Percentiles rank a stretch among this genome's conserved stretches.
These are phyloP conservation scores for Pseudotsuga menziesii DNA, from an alignment of 75 land plant genomes.

Conservation along the genomic window DNA sequence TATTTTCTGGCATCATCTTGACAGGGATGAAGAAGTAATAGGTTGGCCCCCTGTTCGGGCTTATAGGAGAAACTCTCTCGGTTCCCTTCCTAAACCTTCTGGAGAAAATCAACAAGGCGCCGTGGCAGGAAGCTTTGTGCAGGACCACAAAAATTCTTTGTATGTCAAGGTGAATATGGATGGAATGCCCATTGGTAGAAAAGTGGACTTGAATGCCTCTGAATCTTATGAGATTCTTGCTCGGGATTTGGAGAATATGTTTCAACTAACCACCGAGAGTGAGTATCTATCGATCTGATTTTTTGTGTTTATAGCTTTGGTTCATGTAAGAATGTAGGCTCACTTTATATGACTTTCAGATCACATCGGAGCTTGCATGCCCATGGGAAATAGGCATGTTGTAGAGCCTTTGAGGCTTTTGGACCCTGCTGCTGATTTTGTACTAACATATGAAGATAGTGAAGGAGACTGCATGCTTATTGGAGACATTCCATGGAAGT, in stretches of 20 bases:
- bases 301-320: neutral
- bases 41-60: constrained; percentile 4
- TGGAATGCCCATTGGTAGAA: constrained; percentile 71
- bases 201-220: constrained; percentile 64
- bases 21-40: constrained; percentile 11
- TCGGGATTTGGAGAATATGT: constrained; percentile 62
- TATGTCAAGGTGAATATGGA: constrained; percentile 90
- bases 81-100: neutral
- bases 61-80: neutral
- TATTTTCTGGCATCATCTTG: neutral
- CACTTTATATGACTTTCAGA: neutral
- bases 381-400: neutral
- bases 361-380: neutral
- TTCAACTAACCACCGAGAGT: constrained; percentile 19
- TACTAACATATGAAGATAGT: constrained; percentile 80
- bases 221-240: constrained; percentile 49
- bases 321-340: neutral
- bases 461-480: constrained; percentile 94
- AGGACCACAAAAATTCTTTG: constrained; percentile 15
- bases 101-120: constrained; percentile 1
- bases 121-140: neutral
- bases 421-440: constrained; percentile 57
- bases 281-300: neutral
- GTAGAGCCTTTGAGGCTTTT: constrained; percentile 26
- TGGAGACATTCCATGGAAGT: constrained; percentile 96